Evolutionary conservation across 169 alveolate species (phyloP), one percentile per base, ranked within the genome.

Genomic region (Cryptosporidium xiaoi): DNA sequence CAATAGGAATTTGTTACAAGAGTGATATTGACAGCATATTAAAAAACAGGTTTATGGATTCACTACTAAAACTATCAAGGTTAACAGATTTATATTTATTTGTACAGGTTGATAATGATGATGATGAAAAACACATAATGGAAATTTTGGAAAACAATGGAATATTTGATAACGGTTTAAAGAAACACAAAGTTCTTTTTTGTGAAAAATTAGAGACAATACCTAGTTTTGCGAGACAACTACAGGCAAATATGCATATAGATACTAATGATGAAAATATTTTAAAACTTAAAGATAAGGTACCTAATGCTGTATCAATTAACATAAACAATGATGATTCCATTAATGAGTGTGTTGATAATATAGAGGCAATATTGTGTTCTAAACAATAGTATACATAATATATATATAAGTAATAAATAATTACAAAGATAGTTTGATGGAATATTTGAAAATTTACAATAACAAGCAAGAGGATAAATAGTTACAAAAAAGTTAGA

Each of bases 161-260:
- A 16, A 62, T 77, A 40, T 62, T 77, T 40, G 46, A 77, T 2
- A 50, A 36, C 36, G 87, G 87, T 24, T 77, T 77, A 34, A 77
- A 60, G 18, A 77, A 27, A 44, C 87, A 77, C 24, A 56, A 71
- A 12, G 44, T 77, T 46, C 51, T 77, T 5, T 77, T 77, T 31
- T 77, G 87, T 60, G 71, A 77, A 40, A 77, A 77, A 15, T 50
- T 27, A 27, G 71, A 56, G 29, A 56, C 77, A 4, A 77, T 77
- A 16, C 46, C 87, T 33, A 40, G 64, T 48, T 56, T 77, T 51
- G 87, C 87, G 7, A 77, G 87, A 48, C 87, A 77, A 24, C 31
- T 77, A 20, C 87, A 77, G 29, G 64, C 87, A 58, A 56, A 60
- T 44, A 77, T 77, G 87, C 87, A 77, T 62, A 60, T 77, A 3